Evolutionary conservation across 106 monocot species (phyloP).

Genomic region (Chionographis japonica): DNA sequence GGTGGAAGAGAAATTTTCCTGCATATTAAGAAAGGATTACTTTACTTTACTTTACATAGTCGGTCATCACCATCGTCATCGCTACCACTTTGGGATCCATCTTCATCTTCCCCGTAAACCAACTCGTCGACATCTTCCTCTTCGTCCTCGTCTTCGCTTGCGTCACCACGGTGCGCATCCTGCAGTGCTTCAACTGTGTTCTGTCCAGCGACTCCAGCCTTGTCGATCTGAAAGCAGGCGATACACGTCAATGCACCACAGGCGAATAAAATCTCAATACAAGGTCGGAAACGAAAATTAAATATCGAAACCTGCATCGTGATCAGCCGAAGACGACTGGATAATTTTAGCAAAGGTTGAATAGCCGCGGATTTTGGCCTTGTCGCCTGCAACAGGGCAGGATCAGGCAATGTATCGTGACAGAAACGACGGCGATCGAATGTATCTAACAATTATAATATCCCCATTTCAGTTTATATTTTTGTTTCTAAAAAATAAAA

Average conservation of each 20-base stretch:
- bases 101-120: slow-evolving; percentile 42
- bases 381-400: slow-evolving; percentile 20
- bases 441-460: too few species aligned
- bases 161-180: slow-evolving; percentile 6
- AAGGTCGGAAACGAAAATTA: not conserved
- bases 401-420: not conserved
- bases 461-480: too few species aligned
- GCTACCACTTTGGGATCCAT: slow-evolving; percentile 24
- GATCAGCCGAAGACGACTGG: slow-evolving; percentile 34
- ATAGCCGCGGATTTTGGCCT: slow-evolving; percentile 15
- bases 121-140: slow-evolving; percentile 47
- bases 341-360: slow-evolving; percentile 30
- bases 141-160: slow-evolving; percentile 23
- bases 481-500: too few species aligned
- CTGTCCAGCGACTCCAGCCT: slow-evolving; percentile 17
- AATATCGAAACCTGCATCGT: slow-evolving; percentile 19
- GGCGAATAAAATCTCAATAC: not conserved
- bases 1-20: not conserved
- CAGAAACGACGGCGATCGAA: not conserved
- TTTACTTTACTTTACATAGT: not conserved
- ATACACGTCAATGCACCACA: not conserved
- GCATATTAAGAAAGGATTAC: too few species aligned
- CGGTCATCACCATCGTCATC: not conserved
- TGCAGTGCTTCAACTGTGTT: not conserved
- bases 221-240: slow-evolving; percentile 19